Evolutionary conservation across 257 asterid species (phyloP).

Genomic region (Echium plantagineum): DNA sequence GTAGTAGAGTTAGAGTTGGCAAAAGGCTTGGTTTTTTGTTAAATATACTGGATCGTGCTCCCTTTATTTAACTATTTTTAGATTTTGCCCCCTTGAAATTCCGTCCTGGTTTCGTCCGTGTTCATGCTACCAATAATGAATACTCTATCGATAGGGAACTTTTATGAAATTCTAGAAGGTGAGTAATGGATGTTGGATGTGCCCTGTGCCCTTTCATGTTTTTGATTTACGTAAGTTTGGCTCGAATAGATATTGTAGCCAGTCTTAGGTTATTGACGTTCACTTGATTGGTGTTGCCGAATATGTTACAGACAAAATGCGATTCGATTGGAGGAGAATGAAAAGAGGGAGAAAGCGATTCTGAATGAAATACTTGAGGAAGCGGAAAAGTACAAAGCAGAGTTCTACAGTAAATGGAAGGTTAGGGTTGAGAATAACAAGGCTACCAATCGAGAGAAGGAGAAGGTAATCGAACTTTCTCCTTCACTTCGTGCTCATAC

Average conservation of each 20-base stretch:
- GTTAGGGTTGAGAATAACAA: constrained; percentile 38
- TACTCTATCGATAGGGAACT: too few relatives aligned
- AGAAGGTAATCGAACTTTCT: constrained; percentile 26
- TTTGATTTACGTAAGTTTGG: too few relatives aligned
- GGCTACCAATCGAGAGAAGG: constrained; percentile 39
- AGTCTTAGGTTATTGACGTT: neutral
- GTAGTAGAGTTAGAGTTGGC: too few relatives aligned
- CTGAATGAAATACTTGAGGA: constrained; percentile 35
- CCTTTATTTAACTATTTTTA: too few relatives aligned
- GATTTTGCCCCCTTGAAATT: too few relatives aligned
- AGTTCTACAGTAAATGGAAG: constrained; percentile 35
- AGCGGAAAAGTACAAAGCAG: constrained; percentile 46
- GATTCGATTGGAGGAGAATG: constrained; percentile 46
- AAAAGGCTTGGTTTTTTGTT: too few relatives aligned
- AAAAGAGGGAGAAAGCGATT: constrained; percentile 46
- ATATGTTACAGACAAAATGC: constrained; percentile 29
- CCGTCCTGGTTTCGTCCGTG: too few relatives aligned
- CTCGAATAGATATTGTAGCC: neutral
- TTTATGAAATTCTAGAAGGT: too few relatives aligned
- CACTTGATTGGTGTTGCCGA: neutral
- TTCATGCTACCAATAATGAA: too few relatives aligned
- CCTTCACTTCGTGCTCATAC: neutral
- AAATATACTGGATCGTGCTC: too few relatives aligned
- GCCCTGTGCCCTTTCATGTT: too few relatives aligned
- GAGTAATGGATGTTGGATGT: too few relatives aligned